A percentile compares a stretch with the other conserved stretches of the same genome.
Conservation (phyloP, 2,329 filamentous ascomycete genomes). For the Trichoderma sp. region DNA sequence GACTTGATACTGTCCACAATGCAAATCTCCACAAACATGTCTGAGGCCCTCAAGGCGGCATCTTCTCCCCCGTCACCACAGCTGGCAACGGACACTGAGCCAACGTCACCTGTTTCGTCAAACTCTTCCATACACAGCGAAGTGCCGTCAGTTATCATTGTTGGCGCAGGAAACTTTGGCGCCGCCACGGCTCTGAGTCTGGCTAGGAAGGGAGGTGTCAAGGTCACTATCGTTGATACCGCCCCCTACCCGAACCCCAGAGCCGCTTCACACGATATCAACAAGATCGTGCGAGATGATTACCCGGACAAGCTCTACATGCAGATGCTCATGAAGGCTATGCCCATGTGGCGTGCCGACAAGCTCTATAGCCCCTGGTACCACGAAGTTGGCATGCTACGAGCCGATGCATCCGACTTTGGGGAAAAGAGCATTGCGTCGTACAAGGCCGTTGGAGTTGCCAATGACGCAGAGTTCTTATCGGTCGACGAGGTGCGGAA, state of each 20-base stretch:
- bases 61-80: slow-evolving; percentile 18
- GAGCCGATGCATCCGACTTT: slow-evolving; percentile 45
- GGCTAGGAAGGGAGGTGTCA: slow-evolving; percentile 34
- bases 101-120: slow-evolving; percentile 22
- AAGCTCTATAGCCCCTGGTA: slow-evolving; percentile 56
- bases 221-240: slow-evolving; percentile 43
- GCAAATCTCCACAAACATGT: slow-evolving; percentile 22
- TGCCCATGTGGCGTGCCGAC: slow-evolving; percentile 45
- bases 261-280: slow-evolving; percentile 50
- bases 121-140: slow-evolving; percentile 20
- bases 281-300: slow-evolving; percentile 48
- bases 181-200: slow-evolving; percentile 45
- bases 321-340: slow-evolving; percentile 44
- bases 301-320: slow-evolving; percentile 46
- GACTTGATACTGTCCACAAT: not conserved
- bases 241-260: slow-evolving; percentile 41
- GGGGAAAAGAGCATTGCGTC: slow-evolving; percentile 47
- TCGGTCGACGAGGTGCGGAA: slow-evolving; percentile 54
- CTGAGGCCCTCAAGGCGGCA: not conserved
- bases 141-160: slow-evolving; percentile 38
- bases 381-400: slow-evolving; percentile 59
- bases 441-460: slow-evolving; percentile 41
- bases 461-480: slow-evolving; percentile 45
- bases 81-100: slow-evolving; percentile 8
- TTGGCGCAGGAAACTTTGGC: slow-evolving; percentile 49